phyloP scores from a whole-genome alignment of 805 yeast genomes.

The Geotrichum ghanense region DNA sequence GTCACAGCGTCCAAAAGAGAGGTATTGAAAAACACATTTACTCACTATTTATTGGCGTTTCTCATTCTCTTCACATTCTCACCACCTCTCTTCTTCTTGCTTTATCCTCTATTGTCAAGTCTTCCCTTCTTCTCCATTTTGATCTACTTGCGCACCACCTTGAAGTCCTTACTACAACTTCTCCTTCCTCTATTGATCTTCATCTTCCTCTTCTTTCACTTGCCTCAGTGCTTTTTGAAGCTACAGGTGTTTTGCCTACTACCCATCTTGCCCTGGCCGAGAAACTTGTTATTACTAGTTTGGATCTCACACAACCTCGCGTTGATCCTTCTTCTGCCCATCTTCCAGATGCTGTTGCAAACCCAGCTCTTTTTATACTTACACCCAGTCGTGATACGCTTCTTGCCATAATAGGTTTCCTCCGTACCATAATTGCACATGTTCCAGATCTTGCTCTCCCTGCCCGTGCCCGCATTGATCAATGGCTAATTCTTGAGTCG shows the following conservation, averaged over 20 bases:
- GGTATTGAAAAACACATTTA: slow-evolving; percentile 30
- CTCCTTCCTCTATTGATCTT: background rate
- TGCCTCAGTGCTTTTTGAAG: slow-evolving; percentile 3
- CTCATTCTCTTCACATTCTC: slow-evolving; percentile 31
- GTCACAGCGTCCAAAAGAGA: slow-evolving; percentile 30
- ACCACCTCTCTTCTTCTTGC: slow-evolving; percentile 34
- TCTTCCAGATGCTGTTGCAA: slow-evolving; percentile 12
- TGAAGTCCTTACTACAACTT: slow-evolving; percentile 5
- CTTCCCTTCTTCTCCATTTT: slow-evolving; percentile 37
- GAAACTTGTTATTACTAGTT: slow-evolving; percentile 2
- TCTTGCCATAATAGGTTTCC: slow-evolving; percentile 32
- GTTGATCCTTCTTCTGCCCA: background rate
- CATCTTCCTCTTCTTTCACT: slow-evolving; percentile 6
- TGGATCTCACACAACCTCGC: slow-evolving; percentile 4
- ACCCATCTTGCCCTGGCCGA: slow-evolving; percentile 4
- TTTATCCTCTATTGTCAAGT: slow-evolving; percentile 37
- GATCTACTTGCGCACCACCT: slow-evolving; percentile 23
- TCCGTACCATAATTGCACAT: slow-evolving; percentile 36
- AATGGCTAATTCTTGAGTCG: slow-evolving; percentile 29
- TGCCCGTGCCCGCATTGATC: slow-evolving; percentile 47
- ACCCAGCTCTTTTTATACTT: slow-evolving; percentile 13
- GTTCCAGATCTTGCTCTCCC: slow-evolving; percentile 46
- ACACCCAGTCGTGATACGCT: slow-evolving; percentile 3
- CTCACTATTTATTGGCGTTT: slow-evolving; percentile 42
- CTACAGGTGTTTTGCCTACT: slow-evolving; percentile 5